These are phyloP conservation scores for Sorghum bicolor DNA, from an alignment of 176 grass and related monocot genomes.

Conservation along the genomic window Sorghum_bicolor_NCBIv3 NC_012879.2:57595001-57595500, in stretches of 20 bases:
- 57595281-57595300: too few species aligned
- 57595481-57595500: background rate
- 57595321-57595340: background rate
- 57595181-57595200: background rate
- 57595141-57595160: background rate
- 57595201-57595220: background rate
- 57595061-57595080: too few species aligned
- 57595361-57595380: conserved; percentile 44
- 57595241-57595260: background rate
- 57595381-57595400: background rate
- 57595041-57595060: too few species aligned
- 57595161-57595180: background rate
- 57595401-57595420: conserved; percentile 38
- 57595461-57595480: conserved; percentile 51
- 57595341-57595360: conserved; percentile 20
- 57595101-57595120: too few species aligned
- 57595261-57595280: background rate
- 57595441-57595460: conserved; percentile 73
- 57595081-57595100: too few species aligned
- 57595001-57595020: too few species aligned
- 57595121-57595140: too few species aligned
- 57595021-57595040: too few species aligned
- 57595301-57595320: background rate
- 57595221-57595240: background rate
- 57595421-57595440: conserved; percentile 83